Percentiles rank a stretch among this genome's conserved stretches.
Evolutionary conservation across 495 filamentous ascomycete species (phyloP).

Genomic region (Neurospora cerealis): DNA sequence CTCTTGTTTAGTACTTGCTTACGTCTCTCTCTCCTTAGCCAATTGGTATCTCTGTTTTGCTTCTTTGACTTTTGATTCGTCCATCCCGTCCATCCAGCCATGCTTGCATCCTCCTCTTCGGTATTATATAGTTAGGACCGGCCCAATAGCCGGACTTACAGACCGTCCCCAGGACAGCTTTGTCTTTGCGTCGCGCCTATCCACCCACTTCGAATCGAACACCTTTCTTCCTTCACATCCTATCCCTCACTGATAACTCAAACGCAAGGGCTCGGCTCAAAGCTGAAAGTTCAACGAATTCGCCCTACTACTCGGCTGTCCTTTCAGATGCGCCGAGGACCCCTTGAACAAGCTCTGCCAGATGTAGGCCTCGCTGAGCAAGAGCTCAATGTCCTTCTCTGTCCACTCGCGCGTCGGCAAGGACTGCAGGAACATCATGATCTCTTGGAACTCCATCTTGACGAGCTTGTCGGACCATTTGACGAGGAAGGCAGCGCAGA

Average conservation of each 20-base stretch:
- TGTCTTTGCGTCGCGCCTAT: no score
- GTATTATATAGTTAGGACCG: no score
- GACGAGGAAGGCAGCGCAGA: constrained; percentile 96
- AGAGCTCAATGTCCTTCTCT: constrained; percentile 92
- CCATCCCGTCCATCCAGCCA: no score
- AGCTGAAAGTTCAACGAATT: constrained; percentile 33
- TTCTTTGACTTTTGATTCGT: no score
- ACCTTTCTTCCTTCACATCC: not conserved
- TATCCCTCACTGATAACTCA: no score
- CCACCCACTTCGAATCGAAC: not conserved
- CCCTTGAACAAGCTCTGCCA: constrained; percentile 91
- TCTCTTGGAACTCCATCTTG: constrained; percentile 96
- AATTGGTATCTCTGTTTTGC: no score
- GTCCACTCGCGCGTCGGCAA: constrained; percentile 92
- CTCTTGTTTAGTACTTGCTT: no score
- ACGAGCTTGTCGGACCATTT: constrained; percentile 93
- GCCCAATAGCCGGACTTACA: no score
- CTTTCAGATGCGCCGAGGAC: constrained; percentile 70
- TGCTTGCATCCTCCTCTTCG: no score
- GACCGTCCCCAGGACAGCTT: no score
- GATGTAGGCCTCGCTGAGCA: constrained; percentile 91
- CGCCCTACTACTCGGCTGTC: constrained; percentile 24
- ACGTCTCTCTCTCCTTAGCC: no score
- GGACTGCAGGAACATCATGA: constrained; percentile 99
- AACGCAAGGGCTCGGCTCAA: constrained; percentile 8